Percentiles rank a stretch among this genome's conserved stretches.
Conservation (phyloP, 2,329 filamentous ascomycete species). For the Alternaria burnsii region DNA sequence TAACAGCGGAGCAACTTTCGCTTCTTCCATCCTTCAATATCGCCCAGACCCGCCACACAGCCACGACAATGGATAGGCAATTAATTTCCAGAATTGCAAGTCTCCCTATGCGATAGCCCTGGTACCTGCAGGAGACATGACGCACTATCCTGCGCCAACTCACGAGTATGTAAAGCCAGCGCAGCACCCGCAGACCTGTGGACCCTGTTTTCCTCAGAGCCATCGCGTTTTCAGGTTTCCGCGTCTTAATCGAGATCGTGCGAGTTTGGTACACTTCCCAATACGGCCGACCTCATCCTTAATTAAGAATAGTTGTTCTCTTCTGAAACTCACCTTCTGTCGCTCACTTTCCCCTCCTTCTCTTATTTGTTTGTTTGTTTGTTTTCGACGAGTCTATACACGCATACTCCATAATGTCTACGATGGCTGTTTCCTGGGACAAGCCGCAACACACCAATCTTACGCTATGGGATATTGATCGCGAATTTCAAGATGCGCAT, state of each 20-base stretch:
- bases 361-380: conserved; percentile 9
- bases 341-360: conserved; percentile 8
- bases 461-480: conserved; percentile 48
- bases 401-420: conserved; percentile 18
- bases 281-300: conserved; percentile 14
- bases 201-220: conserved; percentile 12
- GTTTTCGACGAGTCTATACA: conserved; percentile 9
- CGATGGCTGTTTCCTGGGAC: conserved; percentile 32
- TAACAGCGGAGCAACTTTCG: conserved; percentile 5
- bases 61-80: conserved; percentile 12
- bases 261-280: conserved; percentile 7
- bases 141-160: conserved; percentile 7
- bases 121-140: conserved; percentile 27
- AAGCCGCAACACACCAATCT: conserved; percentile 43
- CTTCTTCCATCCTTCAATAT: conserved; percentile 13
- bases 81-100: conserved; percentile 26
- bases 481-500: conserved; percentile 45
- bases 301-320: conserved; percentile 16
- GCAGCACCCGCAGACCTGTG: conserved; percentile 20
- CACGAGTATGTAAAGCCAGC: conserved; percentile 25
- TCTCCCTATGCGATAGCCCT: conserved; percentile 14
- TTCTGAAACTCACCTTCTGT: conserved; percentile 9
- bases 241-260: conserved; percentile 19
- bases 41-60: conserved; percentile 23
- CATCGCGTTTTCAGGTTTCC: conserved; percentile 17